Evolutionary conservation across 2,329 filamentous ascomycete genomes (phyloP).

Genomic region (Fusarium sp.): DNA sequence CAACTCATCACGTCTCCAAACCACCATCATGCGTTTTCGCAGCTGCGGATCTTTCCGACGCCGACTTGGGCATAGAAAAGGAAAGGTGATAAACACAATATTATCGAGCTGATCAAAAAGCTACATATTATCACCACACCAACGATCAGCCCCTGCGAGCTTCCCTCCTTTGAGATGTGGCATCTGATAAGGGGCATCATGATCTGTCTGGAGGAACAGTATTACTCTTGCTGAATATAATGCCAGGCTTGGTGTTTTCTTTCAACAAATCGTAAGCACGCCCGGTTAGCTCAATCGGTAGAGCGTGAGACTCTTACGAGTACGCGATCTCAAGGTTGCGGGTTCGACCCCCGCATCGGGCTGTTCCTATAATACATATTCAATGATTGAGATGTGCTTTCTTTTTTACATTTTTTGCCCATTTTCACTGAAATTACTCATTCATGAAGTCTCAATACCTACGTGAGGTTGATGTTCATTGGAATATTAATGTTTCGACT

Average conservation of each 20-base stretch:
- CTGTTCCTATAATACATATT: conserved; percentile 50
- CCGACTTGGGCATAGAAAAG: too few species aligned
- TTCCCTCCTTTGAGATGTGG: neutral
- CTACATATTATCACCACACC: too few species aligned
- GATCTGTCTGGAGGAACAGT: too few species aligned
- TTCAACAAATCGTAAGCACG: conserved; percentile 50
- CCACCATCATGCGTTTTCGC: too few species aligned
- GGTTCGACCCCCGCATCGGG: conserved; percentile 63
- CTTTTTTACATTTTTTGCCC: conserved; percentile 7
- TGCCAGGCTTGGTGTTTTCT: accelerated
- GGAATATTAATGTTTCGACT: neutral
- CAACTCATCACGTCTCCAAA: too few species aligned
- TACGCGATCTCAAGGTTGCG: conserved; percentile 64
- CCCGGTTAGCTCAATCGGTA: conserved; percentile 58
- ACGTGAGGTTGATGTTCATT: neutral
- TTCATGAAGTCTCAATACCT: too few species aligned
- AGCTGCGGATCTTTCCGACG: too few species aligned
- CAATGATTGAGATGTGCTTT: conserved; percentile 35
- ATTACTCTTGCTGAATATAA: accelerated
- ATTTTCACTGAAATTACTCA: neutral
- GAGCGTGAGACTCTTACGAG: conserved; percentile 74
- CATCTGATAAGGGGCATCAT: neutral
- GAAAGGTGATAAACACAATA: too few species aligned
- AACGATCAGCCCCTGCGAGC: neutral
- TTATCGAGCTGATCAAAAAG: neutral